Percentiles rank a stretch among this genome's conserved stretches.
phyloP scores from a whole-genome alignment of 768 basidiomycete genomes.

The Hygrocybe coccinea region DNA sequence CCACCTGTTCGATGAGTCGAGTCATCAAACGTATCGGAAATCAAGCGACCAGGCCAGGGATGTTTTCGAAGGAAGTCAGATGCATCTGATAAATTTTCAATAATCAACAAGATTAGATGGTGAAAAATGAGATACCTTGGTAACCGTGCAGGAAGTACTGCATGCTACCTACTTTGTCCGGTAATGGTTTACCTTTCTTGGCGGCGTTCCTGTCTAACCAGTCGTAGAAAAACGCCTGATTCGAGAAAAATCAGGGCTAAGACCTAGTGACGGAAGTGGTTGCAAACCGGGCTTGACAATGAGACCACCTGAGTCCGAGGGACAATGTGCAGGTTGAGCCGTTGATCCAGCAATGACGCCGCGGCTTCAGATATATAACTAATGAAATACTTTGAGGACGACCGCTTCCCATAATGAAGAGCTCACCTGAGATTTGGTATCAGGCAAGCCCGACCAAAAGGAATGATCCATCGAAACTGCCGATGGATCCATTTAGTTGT shows the following conservation, averaged over 20 bases:
- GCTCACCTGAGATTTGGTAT: conserved; percentile 80
- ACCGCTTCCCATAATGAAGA: conserved; percentile 1
- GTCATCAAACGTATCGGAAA: conserved; percentile 83
- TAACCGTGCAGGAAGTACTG: conserved; percentile 85
- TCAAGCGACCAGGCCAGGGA: conserved; percentile 83
- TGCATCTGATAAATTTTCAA: conserved; percentile 49
- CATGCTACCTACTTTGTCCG: conserved; percentile 88
- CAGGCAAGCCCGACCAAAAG: conserved; percentile 83
- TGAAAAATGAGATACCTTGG: conserved; percentile 43
- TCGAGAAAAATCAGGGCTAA: conserved; percentile 1
- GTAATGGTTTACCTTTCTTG: conserved; percentile 79
- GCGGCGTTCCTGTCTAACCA: conserved; percentile 80
- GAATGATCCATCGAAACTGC: conserved; percentile 84
- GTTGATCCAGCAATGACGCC: conserved; percentile 74
- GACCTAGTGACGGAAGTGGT: conserved; percentile 1
- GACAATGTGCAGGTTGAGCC: conserved; percentile 73
- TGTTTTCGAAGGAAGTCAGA: conserved; percentile 82
- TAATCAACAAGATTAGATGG: not conserved
- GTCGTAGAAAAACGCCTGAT: conserved; percentile 85
- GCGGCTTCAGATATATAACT: conserved; percentile 90
- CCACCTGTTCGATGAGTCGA: conserved; percentile 70
- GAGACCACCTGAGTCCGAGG: conserved; percentile 82
- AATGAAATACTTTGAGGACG: not conserved
- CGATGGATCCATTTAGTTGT: conserved; percentile 89
- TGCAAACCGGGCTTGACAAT: conserved; percentile 65